Evolutionary conservation across 2,329 filamentous ascomycete genomes (phyloP).

Genomic region (Trichoderma guizhouense): DNA sequence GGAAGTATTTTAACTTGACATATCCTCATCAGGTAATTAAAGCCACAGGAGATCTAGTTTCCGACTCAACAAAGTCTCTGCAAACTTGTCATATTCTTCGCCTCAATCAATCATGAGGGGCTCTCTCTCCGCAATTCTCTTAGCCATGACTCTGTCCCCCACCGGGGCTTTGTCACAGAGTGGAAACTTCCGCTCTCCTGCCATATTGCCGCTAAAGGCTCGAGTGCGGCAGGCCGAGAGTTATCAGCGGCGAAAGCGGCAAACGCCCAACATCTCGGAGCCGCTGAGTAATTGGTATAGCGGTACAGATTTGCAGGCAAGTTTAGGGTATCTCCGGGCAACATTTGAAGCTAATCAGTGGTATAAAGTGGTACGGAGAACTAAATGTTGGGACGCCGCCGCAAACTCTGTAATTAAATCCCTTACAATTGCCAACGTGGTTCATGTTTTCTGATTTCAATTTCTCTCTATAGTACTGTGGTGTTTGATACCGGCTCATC

Average conservation of each 20-base stretch:
- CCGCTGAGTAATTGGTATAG: not conserved
- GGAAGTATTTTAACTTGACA: not conserved
- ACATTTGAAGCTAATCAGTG: not conserved
- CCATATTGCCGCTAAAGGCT: not conserved
- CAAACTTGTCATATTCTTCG: not conserved
- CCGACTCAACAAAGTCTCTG: not conserved
- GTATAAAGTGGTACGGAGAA: not conserved
- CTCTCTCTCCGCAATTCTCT: not conserved
- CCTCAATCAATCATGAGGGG: not conserved
- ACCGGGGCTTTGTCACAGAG: not conserved
- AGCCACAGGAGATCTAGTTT: not conserved
- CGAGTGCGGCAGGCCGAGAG: not conserved
- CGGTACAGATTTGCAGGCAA: not conserved
- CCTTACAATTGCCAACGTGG: not conserved
- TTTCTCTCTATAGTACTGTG: not conserved
- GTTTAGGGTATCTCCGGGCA: not conserved
- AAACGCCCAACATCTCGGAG: not conserved
- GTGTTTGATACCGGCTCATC: not conserved
- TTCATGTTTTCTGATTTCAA: not conserved
- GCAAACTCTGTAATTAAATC: not conserved
- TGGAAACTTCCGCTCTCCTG: not conserved
- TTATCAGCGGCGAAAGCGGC: conserved; percentile 10
- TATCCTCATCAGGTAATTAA: not conserved
- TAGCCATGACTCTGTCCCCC: not conserved
- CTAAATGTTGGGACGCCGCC: not conserved